Evolutionary conservation across 345 rosid genomes (phyloP).

Genomic region (Acer campestre): DNA sequence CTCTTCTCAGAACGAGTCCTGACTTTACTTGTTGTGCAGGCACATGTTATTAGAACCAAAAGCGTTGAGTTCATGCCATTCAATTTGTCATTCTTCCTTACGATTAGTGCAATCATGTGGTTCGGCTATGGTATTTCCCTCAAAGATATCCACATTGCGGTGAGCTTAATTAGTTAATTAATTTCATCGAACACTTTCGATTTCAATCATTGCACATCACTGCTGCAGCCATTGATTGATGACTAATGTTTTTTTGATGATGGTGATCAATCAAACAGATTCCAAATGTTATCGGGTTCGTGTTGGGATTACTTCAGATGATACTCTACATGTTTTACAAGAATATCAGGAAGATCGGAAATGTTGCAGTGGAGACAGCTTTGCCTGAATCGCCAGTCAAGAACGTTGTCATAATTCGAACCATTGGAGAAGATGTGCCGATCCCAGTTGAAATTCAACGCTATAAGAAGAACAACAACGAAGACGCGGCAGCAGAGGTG

Average conservation of each 20-base stretch:
- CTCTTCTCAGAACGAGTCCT: no score
- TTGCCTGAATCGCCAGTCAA: constrained; percentile 29
- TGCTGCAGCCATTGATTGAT: background rate
- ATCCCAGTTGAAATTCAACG: constrained; percentile 25
- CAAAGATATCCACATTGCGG: constrained; percentile 69
- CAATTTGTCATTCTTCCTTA: constrained; percentile 73
- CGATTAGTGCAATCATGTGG: constrained; percentile 82
- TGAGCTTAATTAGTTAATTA: constrained; percentile 35
- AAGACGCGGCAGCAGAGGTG: background rate
- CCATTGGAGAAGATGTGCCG: constrained; percentile 32
- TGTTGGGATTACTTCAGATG: constrained; percentile 79
- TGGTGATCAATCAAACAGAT: constrained; percentile 40
- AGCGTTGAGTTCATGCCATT: constrained; percentile 98
- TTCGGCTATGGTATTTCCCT: constrained; percentile 68
- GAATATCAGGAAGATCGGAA: constrained; percentile 29
- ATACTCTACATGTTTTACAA: constrained; percentile 56
- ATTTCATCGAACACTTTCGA: background rate
- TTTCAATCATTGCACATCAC: background rate
- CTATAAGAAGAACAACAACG: background rate
- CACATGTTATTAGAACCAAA: constrained; percentile 66
- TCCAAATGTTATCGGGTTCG: constrained; percentile 75
- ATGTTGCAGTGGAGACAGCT: constrained; percentile 29
- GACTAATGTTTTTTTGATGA: background rate
- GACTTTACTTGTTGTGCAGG: constrained; percentile 32
- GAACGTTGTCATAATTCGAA: constrained; percentile 23